phyloP scores from a whole-genome alignment of 257 asterid species.

The Salvia miltiorrhiza region DNA sequence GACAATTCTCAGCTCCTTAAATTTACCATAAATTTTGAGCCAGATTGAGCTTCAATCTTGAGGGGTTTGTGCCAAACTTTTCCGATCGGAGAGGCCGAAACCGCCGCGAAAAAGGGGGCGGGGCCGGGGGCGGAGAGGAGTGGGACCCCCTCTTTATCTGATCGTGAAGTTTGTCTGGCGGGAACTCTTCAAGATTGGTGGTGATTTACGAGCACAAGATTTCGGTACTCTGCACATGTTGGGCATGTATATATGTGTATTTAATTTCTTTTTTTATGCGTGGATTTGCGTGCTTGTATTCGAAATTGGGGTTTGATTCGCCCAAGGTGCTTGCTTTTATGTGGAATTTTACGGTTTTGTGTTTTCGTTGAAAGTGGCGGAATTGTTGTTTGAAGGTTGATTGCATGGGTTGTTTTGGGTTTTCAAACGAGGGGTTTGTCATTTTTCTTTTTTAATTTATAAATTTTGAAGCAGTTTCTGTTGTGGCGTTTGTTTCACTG shows the following conservation, averaged over 20 bases:
- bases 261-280: background rate
- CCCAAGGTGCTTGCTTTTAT: slow-evolving; percentile 22
- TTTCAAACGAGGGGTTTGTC: background rate
- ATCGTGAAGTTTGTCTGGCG: slow-evolving; percentile 44
- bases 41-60: background rate
- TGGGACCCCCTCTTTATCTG: slow-evolving; percentile 42
- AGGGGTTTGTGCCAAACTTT: slow-evolving; percentile 23
- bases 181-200: slow-evolving; percentile 35
- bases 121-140: slow-evolving; percentile 25
- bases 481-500: slow-evolving; percentile 18
- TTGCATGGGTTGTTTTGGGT: slow-evolving; percentile 7
- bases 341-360: slow-evolving; percentile 10
- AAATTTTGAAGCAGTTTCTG: slow-evolving; percentile 15
- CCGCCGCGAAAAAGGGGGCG: slow-evolving; percentile 17
- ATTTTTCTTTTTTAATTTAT: background rate
- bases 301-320: slow-evolving; percentile 18
- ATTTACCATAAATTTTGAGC: background rate
- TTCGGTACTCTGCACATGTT: slow-evolving; percentile 33
- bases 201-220: slow-evolving; percentile 59
- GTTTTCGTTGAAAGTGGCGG: background rate
- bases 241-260: background rate
- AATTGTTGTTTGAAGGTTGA: slow-evolving; percentile 15
- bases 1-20: slow-evolving; percentile 7
- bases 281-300: slow-evolving; percentile 13
- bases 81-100: slow-evolving; percentile 30